Percentiles rank a stretch among this genome's conserved stretches.
phyloP scores from a whole-genome alignment of 805 yeast species.

The Starmerella kuoi region DNA sequence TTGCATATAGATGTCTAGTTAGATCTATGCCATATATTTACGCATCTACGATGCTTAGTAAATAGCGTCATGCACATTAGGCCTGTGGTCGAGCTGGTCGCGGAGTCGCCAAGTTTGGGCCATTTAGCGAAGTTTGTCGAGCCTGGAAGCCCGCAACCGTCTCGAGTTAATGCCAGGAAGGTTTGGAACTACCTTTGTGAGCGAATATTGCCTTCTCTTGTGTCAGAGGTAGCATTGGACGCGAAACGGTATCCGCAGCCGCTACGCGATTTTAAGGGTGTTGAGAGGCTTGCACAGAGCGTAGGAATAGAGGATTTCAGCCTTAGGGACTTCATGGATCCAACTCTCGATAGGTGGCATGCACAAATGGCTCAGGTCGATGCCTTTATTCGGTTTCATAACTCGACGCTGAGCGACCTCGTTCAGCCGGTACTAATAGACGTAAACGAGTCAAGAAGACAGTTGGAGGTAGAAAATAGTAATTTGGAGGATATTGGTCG shows the following conservation, averaged over 20 bases:
- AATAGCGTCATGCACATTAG: no score
- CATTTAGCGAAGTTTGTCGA: background rate
- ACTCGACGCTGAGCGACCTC: background rate
- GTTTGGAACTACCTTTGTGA: background rate
- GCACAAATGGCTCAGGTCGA: conserved; percentile 3
- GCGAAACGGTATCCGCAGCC: background rate
- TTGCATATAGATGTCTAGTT: no score
- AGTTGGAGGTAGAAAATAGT: background rate
- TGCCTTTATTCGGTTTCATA: conserved; percentile 3
- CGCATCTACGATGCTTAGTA: no score
- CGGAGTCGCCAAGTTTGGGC: background rate
- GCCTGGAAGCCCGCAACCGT: conserved; percentile 1
- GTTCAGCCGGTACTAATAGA: background rate
- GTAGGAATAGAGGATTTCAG: conserved; percentile 7
- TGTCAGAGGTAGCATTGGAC: background rate
- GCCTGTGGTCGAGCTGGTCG: conserved; percentile 1
- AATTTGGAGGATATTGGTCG: background rate
- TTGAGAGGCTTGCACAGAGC: conserved; percentile 5
- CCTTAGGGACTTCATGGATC: conserved; percentile 1
- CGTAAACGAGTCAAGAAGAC: background rate
- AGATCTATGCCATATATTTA: no score
- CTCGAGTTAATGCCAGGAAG: background rate
- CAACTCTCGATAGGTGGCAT: conserved; percentile 4
- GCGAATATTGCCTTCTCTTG: conserved; percentile 1
- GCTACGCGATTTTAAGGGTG: background rate